Evolutionary conservation across 148 eudicot genomes (phyloP).

Genomic region (Vaccinium darrowii): DNA sequence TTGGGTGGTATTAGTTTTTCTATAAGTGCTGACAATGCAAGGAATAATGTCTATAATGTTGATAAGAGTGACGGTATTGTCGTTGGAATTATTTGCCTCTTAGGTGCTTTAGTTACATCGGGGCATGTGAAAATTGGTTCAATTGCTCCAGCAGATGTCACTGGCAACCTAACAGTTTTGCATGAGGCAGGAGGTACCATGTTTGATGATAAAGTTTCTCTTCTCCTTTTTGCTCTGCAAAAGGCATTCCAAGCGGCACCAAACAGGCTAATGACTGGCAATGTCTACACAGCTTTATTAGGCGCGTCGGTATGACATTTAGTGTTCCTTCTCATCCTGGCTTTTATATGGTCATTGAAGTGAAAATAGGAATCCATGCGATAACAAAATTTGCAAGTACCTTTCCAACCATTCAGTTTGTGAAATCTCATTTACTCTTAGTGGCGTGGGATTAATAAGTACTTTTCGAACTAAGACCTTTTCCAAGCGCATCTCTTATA

Average conservation of each 20-base stretch:
- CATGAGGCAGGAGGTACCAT: conserved; percentile 87
- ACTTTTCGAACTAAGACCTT: background rate
- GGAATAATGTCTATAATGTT: conserved; percentile 88
- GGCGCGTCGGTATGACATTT: conserved; percentile 81
- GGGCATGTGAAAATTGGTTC: conserved; percentile 73
- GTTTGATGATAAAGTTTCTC: conserved; percentile 97
- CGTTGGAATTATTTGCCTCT: conserved; percentile 75
- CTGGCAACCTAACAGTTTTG: conserved; percentile 48
- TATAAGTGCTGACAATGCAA: conserved; percentile 93
- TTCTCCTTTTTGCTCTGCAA: conserved; percentile 85
- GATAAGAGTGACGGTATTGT: conserved; percentile 84
- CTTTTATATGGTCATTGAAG: background rate
- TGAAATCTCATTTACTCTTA: background rate
- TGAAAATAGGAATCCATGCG: background rate
- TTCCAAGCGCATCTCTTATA: background rate
- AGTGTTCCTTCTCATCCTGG: background rate
- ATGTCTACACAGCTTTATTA: conserved; percentile 73
- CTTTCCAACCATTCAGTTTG: background rate
- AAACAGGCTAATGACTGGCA: conserved; percentile 86
- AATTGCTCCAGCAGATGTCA: conserved; percentile 46
- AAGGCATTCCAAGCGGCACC: conserved; percentile 99
- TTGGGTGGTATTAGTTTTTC: conserved; percentile 87
- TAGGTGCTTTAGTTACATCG: conserved; percentile 76
- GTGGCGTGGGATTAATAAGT: background rate
- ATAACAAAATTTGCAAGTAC: background rate